Evolutionary conservation across 129 eudicot genomes (phyloP), one percentile per base, ranked within the genome.

Genomic region (Artemisia argyi): DNA sequence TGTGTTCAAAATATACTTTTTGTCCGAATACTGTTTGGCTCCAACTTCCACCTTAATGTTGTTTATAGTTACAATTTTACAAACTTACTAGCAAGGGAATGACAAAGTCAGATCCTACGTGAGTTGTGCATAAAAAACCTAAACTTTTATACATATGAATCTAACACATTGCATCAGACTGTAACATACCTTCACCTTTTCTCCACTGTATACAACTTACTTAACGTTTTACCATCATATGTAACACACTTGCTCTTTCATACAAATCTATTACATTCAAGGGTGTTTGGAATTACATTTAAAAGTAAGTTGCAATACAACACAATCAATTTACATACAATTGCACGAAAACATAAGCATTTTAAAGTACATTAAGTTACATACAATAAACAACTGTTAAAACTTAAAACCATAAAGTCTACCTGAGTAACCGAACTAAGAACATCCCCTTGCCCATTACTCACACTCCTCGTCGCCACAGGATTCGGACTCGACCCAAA

Each of bases 401-500:
- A 61, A 62, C 1, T 4, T 55, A 19, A 16, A 61, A 62, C n/a
- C 35, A 19, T 50, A 30, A 10, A 58, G 44, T 68, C 12, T 65
- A 94, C 98, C 97, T 94, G 98, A 63, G 89, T 71, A 63, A 94
- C 90, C 58, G 78, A 86, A n/a, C 91, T 84, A 15, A 94, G 75
- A 61, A 94, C 91, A 88, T 94, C 98, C 71, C 96, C 96, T 48
- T 94, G 93, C 4, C 76, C 48, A 69, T 78, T 84, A 18, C 59
- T 39, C 46, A 7, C 46, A 39, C 46, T 75, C 73, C 88, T 53
- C 0, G 78, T 24, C 0, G 69, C 56, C 63, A 67, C 49, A 0
- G 89, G 89, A 17, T 75, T 72, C 0, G 93, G 89, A 65, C 63
- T 64, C 58, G 98, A 94, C 20, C 98, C 97, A 65, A 94, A 94